Evolutionary conservation across 495 filamentous ascomycete genomes (phyloP), one percentile per base, ranked within the genome.

Genomic region (Annulohypoxylon stygium): DNA sequence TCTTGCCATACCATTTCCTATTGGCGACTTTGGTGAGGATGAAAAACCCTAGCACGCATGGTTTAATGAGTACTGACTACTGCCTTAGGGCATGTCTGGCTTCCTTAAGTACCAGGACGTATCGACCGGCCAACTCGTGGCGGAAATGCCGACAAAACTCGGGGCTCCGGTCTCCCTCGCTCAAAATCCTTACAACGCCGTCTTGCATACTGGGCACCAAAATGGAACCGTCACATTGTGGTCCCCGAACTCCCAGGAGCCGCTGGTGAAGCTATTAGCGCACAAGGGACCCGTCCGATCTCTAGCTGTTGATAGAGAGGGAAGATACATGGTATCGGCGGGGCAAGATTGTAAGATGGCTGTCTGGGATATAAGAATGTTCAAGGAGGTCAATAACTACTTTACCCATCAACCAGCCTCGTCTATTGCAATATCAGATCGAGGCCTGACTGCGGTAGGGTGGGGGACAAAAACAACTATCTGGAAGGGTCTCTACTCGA

Each of bases 281-380:
- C 93, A 99, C 83, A 89, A 89, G 60, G 96, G 97, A 1, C 96
- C 97, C n/a, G 96, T 98, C 14, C 90, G 95, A 53, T 89, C 90
- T 0, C 79, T 97, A 26, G 93, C 93, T 12, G 86, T 98, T 33
- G 95, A 99, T 76, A 87, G 95, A 48, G 90, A 93, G 80, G 96
- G 96, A 25, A 89, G 92, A 57, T 98, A 98, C 82, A 98, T 99
- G 95, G 93, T 97, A 12, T 92, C 95, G 0, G 90, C 93, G 2
- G 97, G 96, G 4, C 93, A 97, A 74, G 96, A 99, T 79, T 84
- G 88, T 64, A 93, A 91, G 77, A 97, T 98, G 94, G 89, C 91
- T 25, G 90, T 99, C 16, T 99, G 97, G 93, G 96, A 99, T 79
- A 91, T 99, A 72, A 91, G 96, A 20, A 97, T 92, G 86, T 97